phyloP scores from a whole-genome alignment of 2,329 filamentous ascomycete species.

The Paraphoma sp. region DNA sequence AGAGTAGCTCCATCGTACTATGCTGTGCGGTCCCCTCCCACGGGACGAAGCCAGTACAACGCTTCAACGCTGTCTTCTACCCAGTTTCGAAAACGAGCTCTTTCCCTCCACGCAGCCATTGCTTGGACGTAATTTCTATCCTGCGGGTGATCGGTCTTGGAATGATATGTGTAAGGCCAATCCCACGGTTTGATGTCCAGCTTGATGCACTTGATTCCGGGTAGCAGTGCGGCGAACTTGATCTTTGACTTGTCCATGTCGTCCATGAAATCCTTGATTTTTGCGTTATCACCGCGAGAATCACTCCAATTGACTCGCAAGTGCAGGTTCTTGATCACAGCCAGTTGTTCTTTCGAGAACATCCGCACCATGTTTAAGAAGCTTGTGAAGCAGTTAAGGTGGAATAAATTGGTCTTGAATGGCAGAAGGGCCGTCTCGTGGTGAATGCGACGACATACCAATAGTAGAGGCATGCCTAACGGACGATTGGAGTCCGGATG shows the following conservation, averaged over 20 bases:
- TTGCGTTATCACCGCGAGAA: not conserved
- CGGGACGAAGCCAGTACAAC: too few species aligned
- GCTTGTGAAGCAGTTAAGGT: not conserved
- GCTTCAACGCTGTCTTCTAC: too few species aligned
- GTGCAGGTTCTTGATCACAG: not conserved
- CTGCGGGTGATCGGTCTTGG: too few species aligned
- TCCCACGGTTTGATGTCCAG: not conserved
- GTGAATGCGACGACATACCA: not conserved
- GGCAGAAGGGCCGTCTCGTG: not conserved
- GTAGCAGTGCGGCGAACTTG: not conserved
- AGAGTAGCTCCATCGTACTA: not conserved
- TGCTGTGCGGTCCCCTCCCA: too few species aligned
- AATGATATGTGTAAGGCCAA: too few species aligned
- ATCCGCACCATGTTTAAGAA: not conserved
- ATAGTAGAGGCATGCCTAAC: not conserved
- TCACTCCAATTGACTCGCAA: not conserved
- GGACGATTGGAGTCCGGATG: not conserved
- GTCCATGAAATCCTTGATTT: not conserved
- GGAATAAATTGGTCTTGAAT: not conserved
- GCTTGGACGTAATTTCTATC: too few species aligned
- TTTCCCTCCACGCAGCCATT: too few species aligned
- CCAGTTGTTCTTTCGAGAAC: not conserved
- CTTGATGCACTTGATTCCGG: not conserved
- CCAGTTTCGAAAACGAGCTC: too few species aligned
- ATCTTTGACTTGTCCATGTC: not conserved